These are phyloP conservation scores for Chlamydomonas applanata DNA, from an alignment of 139 green algal species.

Conservation along the genomic window DNA sequence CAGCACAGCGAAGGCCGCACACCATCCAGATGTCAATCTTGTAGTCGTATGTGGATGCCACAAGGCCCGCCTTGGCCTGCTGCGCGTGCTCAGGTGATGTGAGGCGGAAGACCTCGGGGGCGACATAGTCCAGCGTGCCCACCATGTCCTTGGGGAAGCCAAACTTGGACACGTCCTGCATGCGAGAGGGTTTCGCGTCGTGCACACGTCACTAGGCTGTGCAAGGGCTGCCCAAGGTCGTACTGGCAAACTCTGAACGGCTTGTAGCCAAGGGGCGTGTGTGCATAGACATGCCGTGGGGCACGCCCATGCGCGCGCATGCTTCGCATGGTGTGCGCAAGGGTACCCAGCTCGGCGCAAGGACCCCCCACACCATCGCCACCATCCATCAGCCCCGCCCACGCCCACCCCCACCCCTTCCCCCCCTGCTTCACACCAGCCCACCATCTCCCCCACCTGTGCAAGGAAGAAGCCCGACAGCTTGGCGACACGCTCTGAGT, in stretches of 20 bases:
- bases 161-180: slow-evolving; percentile 17
- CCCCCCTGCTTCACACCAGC: not conserved
- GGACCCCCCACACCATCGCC: too few species aligned
- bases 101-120: slow-evolving; percentile 33
- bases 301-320: too few species aligned
- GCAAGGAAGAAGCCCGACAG: slow-evolving; percentile 38
- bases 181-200: too few species aligned
- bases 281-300: too few species aligned
- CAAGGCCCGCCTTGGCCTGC: slow-evolving; percentile 1
- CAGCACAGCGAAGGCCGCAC: too few species aligned
- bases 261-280: too few species aligned
- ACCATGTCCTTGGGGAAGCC: slow-evolving; percentile 43
- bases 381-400: too few species aligned
- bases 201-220: too few species aligned
- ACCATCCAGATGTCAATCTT: slow-evolving; percentile 43
- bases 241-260: too few species aligned
- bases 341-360: too few species aligned
- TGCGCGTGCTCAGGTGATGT: slow-evolving; percentile 12
- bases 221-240: too few species aligned
- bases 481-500: slow-evolving; percentile 44
- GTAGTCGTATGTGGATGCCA: slow-evolving; percentile 31
- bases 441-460: not conserved
- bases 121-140: slow-evolving; percentile 43
- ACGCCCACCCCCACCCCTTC: not conserved
- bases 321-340: too few species aligned